Evolutionary conservation across 306 rosid species (phyloP), one percentile per base, ranked within the genome.

Genomic region (Canavalia ensiformis): DNA sequence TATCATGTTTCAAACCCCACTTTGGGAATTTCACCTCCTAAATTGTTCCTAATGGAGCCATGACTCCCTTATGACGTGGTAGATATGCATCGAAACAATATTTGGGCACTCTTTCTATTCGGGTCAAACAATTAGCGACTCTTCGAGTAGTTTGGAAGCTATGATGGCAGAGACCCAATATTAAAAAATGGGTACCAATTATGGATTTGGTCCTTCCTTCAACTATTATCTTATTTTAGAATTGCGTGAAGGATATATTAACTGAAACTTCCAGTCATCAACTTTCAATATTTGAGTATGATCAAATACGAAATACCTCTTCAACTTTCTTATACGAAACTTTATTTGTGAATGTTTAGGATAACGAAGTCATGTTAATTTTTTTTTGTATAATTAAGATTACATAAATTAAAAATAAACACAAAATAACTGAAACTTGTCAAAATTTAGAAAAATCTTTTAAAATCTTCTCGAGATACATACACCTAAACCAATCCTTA

Each of bases 1-100:
- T 18, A 18, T 18, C 25, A 18, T 18, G 25, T 18, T 18, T 18
- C 25, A 18, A 18, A 18, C 25, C 25, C 25, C 25, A 0, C 25
- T 18, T 18, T 18, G 25, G 25, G 25, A 18, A 18, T 18, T 18
- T 18, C 25, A 18, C 25, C 25, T 18, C 25, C 25, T 18, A 18
- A 18, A 18, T 18, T 18, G 25, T 18, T 18, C 25, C 25, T 18
- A 18, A 18, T 18, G 25, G 25, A 18, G 25, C 25, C 25, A 7
- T 11, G 46, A 50, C 62, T 71, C n/a, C 54, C 34, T 35, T 12
- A n/a, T 78, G 29, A 78, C 49, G 56, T 33, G 46, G 59, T 56
- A 18, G 60, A 44, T 67, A 55, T 10, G 41, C 52, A 63, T 76
- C 35, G 60, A 62, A 62, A 33, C 52, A 11, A 4, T 29, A 55